phyloP scores from a whole-genome alignment of 1,139 yeast genomes.

The Debaryomyces fabryi region DNA sequence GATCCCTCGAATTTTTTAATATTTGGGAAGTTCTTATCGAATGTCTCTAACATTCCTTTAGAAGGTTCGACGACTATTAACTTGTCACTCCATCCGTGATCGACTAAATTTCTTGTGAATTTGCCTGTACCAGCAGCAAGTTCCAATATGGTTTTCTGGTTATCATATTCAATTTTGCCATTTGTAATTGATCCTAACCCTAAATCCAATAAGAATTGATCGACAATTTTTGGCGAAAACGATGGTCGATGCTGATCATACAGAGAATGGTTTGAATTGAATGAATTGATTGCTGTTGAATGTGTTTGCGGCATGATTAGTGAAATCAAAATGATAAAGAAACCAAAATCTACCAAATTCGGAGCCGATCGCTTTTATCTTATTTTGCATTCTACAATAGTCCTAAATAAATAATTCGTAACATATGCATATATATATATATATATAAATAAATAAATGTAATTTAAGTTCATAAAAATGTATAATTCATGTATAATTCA shows the following conservation, averaged over 20 bases:
- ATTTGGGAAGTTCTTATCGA: constrained; percentile 50
- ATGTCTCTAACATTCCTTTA: constrained; percentile 57
- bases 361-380: background rate
- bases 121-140: constrained; percentile 71
- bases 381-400: background rate
- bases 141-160: constrained; percentile 46
- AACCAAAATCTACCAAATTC: background rate
- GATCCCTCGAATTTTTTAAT: constrained; percentile 44
- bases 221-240: constrained; percentile 50
- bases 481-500: constrained; percentile 1
- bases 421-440: background rate
- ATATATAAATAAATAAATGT: background rate
- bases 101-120: constrained; percentile 52
- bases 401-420: background rate
- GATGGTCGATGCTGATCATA: constrained; percentile 63
- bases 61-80: constrained; percentile 61
- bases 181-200: constrained; percentile 24
- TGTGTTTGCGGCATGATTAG: constrained; percentile 25
- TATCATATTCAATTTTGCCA: constrained; percentile 18
- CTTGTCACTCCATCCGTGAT: constrained; percentile 39
- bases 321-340: background rate
- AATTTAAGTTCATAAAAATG: constrained; percentile 3
- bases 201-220: constrained; percentile 44
- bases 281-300: constrained; percentile 45
- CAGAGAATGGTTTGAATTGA: constrained; percentile 53